Base-by-base conservation (phyloP, 75 land plant genomes). In the Pinus tabuliformis region DNA sequence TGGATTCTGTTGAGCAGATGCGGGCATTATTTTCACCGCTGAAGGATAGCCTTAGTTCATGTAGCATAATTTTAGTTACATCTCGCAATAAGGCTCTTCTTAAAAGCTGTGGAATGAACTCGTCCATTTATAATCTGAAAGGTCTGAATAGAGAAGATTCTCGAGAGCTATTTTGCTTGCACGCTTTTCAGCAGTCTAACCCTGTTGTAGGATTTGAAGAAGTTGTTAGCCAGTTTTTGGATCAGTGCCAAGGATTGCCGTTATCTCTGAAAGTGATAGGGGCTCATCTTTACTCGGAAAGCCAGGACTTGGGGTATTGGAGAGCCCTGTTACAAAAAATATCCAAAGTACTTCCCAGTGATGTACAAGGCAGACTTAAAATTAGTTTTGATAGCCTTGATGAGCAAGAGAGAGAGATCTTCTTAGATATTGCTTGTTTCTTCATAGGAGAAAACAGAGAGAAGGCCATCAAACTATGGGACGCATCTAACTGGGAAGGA, bases 341-440 rank as follows among this genome's bases (percentile, higher is more conserved):
- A 33, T 30, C 37, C 0, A 4, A 3, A 30, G 36, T 33, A 30
- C 17, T 33, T 1, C 66, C 66, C 17, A 5, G 1, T 0, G 17
- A 63, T 33, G 33, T 63, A 30, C 30, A 16, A 16, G 5, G 6
- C 0, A 63, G 6, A 18, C 26, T 63, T 16, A 63, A 5, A 63
- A 33, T 63, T 15, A 63, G 39, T 13, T 16, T 33, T 13, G 66
- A 63, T 30, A 36, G 7, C 15, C 37, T 63, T 5, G 39, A 33
- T 33, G 39, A 63, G 15, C 6, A 63, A 30, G 66, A 63, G 39
- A 33, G 24, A 15, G 21, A 66, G 0, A 66, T 66, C 20, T 66
- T 66, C 45, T 30, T 66, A 45, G 71, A 66, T 9, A 39, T 66
- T 18, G 71, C 71, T 1, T 66, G 71, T n/a, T 66, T 66, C 71